Base-by-base conservation (phyloP, 75 land plant species). In the Sequoia sempervirens region DNA sequence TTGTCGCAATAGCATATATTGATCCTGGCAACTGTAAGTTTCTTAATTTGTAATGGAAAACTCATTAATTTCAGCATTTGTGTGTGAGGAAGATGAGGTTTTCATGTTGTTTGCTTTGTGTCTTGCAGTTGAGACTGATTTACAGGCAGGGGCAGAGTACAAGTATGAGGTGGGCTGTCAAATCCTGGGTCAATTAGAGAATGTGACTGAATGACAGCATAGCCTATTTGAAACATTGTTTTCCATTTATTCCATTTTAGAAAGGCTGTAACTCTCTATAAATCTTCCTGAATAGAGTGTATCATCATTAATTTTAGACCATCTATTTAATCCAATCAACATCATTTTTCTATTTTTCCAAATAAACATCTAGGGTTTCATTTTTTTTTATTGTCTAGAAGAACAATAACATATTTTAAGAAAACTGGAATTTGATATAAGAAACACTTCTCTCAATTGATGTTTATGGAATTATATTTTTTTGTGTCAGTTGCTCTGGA, bases 1-100 rank as follows among this genome's bases (percentile, higher is more conserved):
- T 97, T 32, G 93, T 97, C 38, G 90, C 97, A 26, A 94, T 96
- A 70, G 99, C 99, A 18, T 97, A 97, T 87, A 93, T 97, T 79
- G 99, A 97, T 91, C 99, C 99, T 54, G 99, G 98, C 52, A 97
- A 97, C 72, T 94, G 99, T 97, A 91, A 89, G 92, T 20, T 15
- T 30, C 20, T 40, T 47, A 7, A 50, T 78, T 45, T 78, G 80
- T 40, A 78, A 23, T 18, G 46, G 3, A 7, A 12, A 78, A 43
- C 9, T 45, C 52, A 45, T 17, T 78, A 43, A 45, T 40, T 43
- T n/a, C 32, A 78, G 47, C 20, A 45, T 43, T 45, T 23, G 46
- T 45, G 14, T 78, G n/a, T n/a, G 30, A 43, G 13, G 45, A 38
- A 70, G 10, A 2, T 68, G 2, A 32, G 73, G 73, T 13, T 75